Conservation (phyloP, 2,329 filamentous ascomycete species). For the Colletotrichum kahawae region DNA sequence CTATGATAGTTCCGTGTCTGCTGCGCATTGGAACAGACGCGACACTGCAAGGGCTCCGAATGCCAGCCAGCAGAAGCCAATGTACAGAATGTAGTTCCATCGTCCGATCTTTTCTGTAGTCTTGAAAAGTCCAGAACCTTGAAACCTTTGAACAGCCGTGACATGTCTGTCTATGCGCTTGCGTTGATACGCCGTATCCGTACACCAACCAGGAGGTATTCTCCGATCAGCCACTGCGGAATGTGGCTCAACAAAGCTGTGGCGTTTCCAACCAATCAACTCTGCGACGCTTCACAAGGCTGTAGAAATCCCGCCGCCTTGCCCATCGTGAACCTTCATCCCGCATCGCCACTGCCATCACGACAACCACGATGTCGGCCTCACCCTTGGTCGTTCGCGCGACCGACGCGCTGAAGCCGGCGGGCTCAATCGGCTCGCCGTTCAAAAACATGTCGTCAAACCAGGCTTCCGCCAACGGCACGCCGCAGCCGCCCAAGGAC, state of each 20-base stretch:
- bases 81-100: neutral
- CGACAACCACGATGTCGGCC: constrained; percentile 43
- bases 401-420: constrained; percentile 36
- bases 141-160: neutral
- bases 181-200: too few species aligned
- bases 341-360: neutral
- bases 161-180: neutral
- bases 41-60: neutral
- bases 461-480: constrained; percentile 48
- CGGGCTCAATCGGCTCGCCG: constrained; percentile 45
- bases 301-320: neutral
- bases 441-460: constrained; percentile 46
- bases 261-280: constrained; percentile 3
- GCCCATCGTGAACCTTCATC: neutral
- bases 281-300: neutral
- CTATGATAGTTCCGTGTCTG: neutral
- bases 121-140: neutral
- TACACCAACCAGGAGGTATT: neutral
- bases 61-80: neutral
- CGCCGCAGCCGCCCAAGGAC: constrained; percentile 37
- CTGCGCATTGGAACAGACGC: neutral
- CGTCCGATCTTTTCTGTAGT: neutral
- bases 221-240: neutral
- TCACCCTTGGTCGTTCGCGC: constrained; percentile 51
- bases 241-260: neutral